Base-by-base conservation (phyloP, 2,329 filamentous ascomycete genomes). In the Basipetospora chlamydospora region DNA sequence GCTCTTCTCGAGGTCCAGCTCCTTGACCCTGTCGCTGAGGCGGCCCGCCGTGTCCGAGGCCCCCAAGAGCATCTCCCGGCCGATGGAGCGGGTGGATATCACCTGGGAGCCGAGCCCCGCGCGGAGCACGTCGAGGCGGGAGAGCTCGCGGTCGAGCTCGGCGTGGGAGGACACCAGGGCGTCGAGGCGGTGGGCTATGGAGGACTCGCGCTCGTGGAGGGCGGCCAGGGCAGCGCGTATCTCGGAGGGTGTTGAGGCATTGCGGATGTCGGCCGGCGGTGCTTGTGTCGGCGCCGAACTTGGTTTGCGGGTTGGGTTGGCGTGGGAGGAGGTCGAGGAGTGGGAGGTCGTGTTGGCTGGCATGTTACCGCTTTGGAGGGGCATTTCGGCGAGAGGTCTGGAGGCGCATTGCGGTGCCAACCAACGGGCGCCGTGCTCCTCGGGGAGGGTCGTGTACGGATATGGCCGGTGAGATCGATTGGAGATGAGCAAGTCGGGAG, bases 1-100 rank as follows among this genome's bases (percentile, higher is more conserved):
- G 40, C 77, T 77, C 64, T 96, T 93, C 59, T 98, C 88, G 39
- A 85, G 67, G 52, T 98, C 90, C 23, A 98, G 72, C 45, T 76
- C 70, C 54, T 83, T 86, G 39, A 98, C 90, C 37, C 86, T 82
- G 50, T 76, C 76, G 38, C 86, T 93, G 44, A 96, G 80, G 39
- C 83, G 75, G 37, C 77, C 77, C 3, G 90, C 90, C 23, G 87
- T 96, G 35, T 79, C 70, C 15, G 90, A 82, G 21, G 90, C 87
- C 29, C 77, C 73, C 28, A 84, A 78, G 41, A 98, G 78, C 82
- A 95, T 94, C 54, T 77, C 80, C 71, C 85, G 83, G 65, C 83
- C 82, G 51, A 98, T 80, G 30, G 77, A 68, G 43, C 88, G 75
- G 11, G 86, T 80, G 34, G 82, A 80, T 49, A 87, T 80, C 35